phyloP scores from a whole-genome alignment of 2,329 filamentous ascomycete species.

The Bipolaris cookei region DNA sequence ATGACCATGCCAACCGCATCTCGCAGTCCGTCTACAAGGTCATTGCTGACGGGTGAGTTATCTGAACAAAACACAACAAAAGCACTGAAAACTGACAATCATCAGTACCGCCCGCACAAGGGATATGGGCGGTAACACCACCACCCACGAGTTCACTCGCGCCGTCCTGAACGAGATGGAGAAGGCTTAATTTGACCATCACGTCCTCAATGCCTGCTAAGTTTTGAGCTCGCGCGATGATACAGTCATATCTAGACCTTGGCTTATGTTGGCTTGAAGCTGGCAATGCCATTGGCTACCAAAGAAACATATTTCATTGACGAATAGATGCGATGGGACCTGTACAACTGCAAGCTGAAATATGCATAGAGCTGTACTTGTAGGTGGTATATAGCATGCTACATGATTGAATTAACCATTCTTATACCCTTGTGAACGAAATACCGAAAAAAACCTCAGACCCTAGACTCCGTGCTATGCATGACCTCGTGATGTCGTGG shows the following conservation, averaged over 20 bases:
- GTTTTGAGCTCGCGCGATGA: slow-evolving; percentile 24
- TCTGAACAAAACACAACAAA: background rate
- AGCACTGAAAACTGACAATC: slow-evolving; percentile 37
- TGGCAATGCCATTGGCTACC: slow-evolving; percentile 8
- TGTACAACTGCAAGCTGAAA: slow-evolving; percentile 43
- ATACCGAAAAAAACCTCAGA: slow-evolving; percentile 10
- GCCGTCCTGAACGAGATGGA: slow-evolving; percentile 98
- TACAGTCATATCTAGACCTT: slow-evolving; percentile 12
- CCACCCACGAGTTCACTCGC: slow-evolving; percentile 93
- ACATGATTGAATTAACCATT: slow-evolving; percentile 46
- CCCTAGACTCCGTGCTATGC: slow-evolving; percentile 47
- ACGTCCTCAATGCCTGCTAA: slow-evolving; percentile 20
- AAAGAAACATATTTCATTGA: slow-evolving; percentile 25
- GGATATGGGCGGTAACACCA: slow-evolving; percentile 91
- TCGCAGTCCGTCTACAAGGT: slow-evolving; percentile 83
- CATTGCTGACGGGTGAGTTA: slow-evolving; percentile 84
- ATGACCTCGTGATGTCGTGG: slow-evolving; percentile 34
- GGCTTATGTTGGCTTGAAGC: slow-evolving; percentile 12
- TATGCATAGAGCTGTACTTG: slow-evolving; percentile 51
- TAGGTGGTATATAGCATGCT: slow-evolving; percentile 51
- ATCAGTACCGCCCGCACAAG: slow-evolving; percentile 81
- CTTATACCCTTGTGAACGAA: slow-evolving; percentile 33
- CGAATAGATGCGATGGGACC: slow-evolving; percentile 32
- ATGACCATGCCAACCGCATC: slow-evolving; percentile 98
- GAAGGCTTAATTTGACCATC: slow-evolving; percentile 43